Evolutionary conservation across 1,284 basidiomycete species (phyloP), one percentile per base, ranked within the genome.

Genomic region (Boletus coffeatus): DNA sequence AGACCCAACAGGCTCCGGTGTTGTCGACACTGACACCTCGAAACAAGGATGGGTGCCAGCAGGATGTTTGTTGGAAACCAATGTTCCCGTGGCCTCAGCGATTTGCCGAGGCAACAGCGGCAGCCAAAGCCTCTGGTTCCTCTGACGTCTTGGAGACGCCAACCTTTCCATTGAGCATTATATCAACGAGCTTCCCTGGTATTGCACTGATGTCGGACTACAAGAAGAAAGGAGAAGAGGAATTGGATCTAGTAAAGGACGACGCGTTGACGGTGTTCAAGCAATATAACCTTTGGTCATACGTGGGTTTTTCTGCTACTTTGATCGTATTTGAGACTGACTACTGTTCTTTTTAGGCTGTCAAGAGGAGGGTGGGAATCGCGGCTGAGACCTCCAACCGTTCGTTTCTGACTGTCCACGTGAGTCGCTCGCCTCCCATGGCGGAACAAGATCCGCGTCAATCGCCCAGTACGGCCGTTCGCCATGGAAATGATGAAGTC

Each of bases 221-320:
- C 76, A 85, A 86, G 74, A 90, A 91, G 75, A 93, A 93, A 70
- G 92, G 92, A 9, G 90, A 92, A 7, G 94, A 96, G 69, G 94
- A 97, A 75, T 78, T 98, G 67, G 87, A 90, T 67, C 77, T 98
- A 50, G 82, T 82, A 61, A 96, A 95, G 73, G 94, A 94, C 67
- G 93, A 97, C 72, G 80, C 84, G 18, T 73, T 99, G 64, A 81
- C 94, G 65, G 96, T 99, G 56, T 98, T 98, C 80, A 99, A 98
- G 80, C 86, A 93, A 70, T 98, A 98, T 75, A 97, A 97, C 68
- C 93, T 96, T 78, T 97, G 95, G 94, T 94, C 90, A 76, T 95
- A 94, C 76, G 89, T 90, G 68, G 64, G 85, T 79, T 57, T 8
- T 14, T 50, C n/a, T 9, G 9, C 53, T 29, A 3, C 18, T 25